Base-by-base conservation (phyloP, 2,329 filamentous ascomycete species). In the Phaeomoniella chlamydospora region DNA sequence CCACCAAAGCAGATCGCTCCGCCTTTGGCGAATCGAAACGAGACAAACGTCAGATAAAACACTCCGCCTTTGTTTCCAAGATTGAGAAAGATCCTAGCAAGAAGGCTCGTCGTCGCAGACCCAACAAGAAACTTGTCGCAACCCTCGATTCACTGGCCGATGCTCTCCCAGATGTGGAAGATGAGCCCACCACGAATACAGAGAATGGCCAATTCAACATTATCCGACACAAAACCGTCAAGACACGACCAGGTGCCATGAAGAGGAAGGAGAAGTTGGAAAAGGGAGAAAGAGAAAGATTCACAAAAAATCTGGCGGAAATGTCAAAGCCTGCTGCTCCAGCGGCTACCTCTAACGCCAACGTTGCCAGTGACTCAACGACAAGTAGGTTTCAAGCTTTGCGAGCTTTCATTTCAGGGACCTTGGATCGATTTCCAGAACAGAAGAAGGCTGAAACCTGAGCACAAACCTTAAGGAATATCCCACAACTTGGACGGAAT, bases 251-350 rank as follows among this genome's bases (percentile, higher is more conserved):
- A 2, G 88, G 88, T 1, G 84, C 85, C 15, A 68, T 87, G 61
- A 92, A 85, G 70, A 68, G 73, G 51, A 90, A 85, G 60, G 82
- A 86, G 59, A 78, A 70, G 57, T 52, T 96, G 18, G 82, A 94
- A 39, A 74, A 65, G 55, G 65, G 73, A 40, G 88, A 96, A 69
- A 80, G 82, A 62, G 76, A 86, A 55, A 67, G 88, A 41, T 94
- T 96, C 54, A 78, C 76, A 26, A 73, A 69, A 52, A 94, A 85
- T 53, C 67, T 96, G 69, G 87, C 82, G 13, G 72, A 79, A 56
- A 62, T 94, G 62, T 67, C 69, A 11, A 57, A 53, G 12, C 56
- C 65, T n/a, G 22, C 17, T 41, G 49, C 12, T 15, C 49, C 45
- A 47, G 33, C 47, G 42, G 32, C 49, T 44, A 18, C 38, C 39